Evolutionary conservation across 495 filamentous ascomycete genomes (phyloP), one percentile per base, ranked within the genome.

Genomic region (Clavariopsis aquatica): DNA sequence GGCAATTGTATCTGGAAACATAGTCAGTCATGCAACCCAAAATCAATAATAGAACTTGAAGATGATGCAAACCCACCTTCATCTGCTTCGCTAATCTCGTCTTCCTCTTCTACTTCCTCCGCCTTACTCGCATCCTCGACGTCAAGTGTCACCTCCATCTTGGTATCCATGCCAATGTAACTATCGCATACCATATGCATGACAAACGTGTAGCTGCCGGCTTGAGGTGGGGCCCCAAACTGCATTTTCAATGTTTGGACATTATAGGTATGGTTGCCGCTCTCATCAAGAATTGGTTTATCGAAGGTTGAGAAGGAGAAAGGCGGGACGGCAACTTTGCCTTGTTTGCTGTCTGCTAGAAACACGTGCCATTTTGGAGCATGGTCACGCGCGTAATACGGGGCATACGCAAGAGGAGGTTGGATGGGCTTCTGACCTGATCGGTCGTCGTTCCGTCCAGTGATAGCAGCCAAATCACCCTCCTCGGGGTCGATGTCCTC

Each of bases 221-320:
- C 84, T 75, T 97, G 91, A 29, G 93, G 92, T 53, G 94, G 94
- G 20, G 94, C 93, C 71, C 93, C 90, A 78, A 98, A 98, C 77
- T 98, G 94, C 78, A 95, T 92, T 79, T 96, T 96, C 71, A 97
- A 81, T 13, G 94, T 98, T 76, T 96, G 91, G 78, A 98, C 85
- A 65, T 90, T 86, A 77, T 89, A 98, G 5, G 92, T 96, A 19
- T 91, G 91, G 66, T 87, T 87, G 57, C 88, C 89, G 36, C 80
- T 81, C 46, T 82, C 81, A 62, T 88, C 84, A 63, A 89, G 89
- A 38, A 96, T 81, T 10, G 89, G 88, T 79, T 92, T 90, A 77
- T 96, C 90, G 68, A 98, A 97, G 24, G 86, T 85, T 2, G 85
- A 85, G 75, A 98, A 96, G 1, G 90, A 91, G 70, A 94, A 95